Evolutionary conservation across 495 filamentous ascomycete genomes (phyloP), one percentile per base, ranked within the genome.

Genomic region (Pseudomonodictys pantanalensis): DNA sequence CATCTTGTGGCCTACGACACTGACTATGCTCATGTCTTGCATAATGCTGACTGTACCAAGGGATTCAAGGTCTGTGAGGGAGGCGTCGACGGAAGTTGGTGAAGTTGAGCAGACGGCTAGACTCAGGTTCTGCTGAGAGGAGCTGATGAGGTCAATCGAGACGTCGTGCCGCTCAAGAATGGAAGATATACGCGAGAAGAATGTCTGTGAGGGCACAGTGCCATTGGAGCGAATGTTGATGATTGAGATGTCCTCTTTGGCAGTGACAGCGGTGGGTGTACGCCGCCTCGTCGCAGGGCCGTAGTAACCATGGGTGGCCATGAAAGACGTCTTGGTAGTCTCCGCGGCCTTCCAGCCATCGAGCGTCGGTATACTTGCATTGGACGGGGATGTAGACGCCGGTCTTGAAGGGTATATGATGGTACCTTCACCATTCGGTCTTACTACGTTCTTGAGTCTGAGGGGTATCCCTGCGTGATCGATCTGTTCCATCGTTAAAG

Each of bases 361-460:
- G n/a, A n/a, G n/a, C n/a, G n/a, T n/a, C n/a, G n/a, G n/a, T n/a
- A n/a, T n/a, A n/a, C n/a, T n/a, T n/a, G n/a, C n/a, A n/a, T n/a
- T n/a, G n/a, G n/a, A n/a, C n/a, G n/a, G n/a, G n/a, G n/a, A n/a
- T n/a, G n/a, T n/a, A n/a, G n/a, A n/a, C n/a, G n/a, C n/a, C n/a
- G n/a, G n/a, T n/a, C n/a, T n/a, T n/a, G n/a, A n/a, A 1, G 73
- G 73, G 65, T 89, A 86, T 62, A 99, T 91, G 51, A 95, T 78
- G 25, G 93, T 99, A 47, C 93, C 93, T 53, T 83, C 81, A 52
- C 89, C 88, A 35, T 84, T 82, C 0, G 95, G 91, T 65, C 96
- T 96, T 77, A 95, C 92, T 69, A 97, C 93, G 71, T 98, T 97
- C 77, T 97, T 97, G 73, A 97, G 97, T 54, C 93, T 88, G 65